Conservation (phyloP, 495 filamentous ascomycete species). For the Xylaria curta region DNA sequence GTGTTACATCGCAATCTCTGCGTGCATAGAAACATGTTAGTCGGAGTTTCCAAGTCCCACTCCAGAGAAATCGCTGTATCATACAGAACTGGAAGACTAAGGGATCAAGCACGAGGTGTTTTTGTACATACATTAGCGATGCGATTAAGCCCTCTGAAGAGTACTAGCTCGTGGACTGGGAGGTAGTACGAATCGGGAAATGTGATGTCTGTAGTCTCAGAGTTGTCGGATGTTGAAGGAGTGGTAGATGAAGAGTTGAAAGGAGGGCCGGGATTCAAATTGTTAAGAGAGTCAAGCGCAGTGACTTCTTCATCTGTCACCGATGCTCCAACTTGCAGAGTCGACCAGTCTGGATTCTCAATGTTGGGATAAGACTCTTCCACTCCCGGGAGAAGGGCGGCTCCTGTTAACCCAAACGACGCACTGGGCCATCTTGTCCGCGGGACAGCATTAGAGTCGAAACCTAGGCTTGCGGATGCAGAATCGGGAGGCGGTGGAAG, state of each 20-base stretch:
- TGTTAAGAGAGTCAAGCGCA: neutral
- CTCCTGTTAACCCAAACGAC: neutral
- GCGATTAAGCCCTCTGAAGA: slow-evolving; percentile 35
- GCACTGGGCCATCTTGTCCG: slow-evolving; percentile 1
- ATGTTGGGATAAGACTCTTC: neutral
- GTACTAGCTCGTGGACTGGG: slow-evolving; percentile 36
- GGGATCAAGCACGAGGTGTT: neutral
- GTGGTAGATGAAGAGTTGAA: slow-evolving; percentile 8
- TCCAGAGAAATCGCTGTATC: neutral
- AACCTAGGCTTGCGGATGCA: neutral
- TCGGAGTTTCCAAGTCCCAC: neutral
- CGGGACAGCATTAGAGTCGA: neutral
- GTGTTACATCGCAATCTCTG: slow-evolving; percentile 32
- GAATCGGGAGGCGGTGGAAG: neutral
- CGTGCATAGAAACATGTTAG: neutral
- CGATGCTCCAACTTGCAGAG: neutral
- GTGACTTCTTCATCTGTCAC: neutral
- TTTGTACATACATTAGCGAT: slow-evolving; percentile 27
- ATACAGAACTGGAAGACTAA: neutral
- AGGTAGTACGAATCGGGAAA: slow-evolving; percentile 43
- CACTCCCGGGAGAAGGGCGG: neutral
- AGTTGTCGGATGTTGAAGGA: neutral
- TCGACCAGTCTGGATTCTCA: neutral
- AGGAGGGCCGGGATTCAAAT: neutral
- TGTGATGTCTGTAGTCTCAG: neutral